These are phyloP conservation scores for Ilyonectria robusta DNA, from an alignment of 2,329 filamentous ascomycete genomes.

Conservation along the genomic window DNA sequence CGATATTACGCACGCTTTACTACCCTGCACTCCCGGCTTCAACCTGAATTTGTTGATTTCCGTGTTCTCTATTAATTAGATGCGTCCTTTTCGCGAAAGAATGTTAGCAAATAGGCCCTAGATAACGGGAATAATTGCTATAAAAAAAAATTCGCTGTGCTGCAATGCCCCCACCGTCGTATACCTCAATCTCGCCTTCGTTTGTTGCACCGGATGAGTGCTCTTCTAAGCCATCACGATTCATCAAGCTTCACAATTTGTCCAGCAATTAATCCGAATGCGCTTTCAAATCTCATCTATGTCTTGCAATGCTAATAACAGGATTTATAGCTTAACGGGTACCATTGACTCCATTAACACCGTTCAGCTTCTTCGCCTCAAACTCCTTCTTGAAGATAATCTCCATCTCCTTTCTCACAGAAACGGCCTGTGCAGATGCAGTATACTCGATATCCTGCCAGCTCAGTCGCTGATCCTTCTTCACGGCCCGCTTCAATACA, in stretches of 20 bases:
- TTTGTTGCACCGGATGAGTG: no score
- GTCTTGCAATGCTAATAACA: background rate
- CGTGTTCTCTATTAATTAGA: background rate
- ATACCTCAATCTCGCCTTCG: no score
- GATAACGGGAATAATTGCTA: no score
- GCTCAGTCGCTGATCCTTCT: conserved; percentile 58
- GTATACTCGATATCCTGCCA: conserved; percentile 62
- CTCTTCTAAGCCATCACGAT: background rate
- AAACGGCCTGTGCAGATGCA: conserved; percentile 55
- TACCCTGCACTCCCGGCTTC: background rate
- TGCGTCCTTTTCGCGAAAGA: background rate
- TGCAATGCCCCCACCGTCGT: no score
- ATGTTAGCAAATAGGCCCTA: no score
- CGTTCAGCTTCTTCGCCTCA: conserved; percentile 29
- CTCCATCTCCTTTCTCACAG: conserved; percentile 61
- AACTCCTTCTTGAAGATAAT: conserved; percentile 51
- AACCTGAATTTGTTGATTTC: background rate
- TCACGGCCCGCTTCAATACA: conserved; percentile 56
- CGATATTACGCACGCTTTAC: background rate
- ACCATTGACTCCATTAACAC: conserved; percentile 29
- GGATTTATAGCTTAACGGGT: background rate
- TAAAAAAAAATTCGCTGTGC: no score
- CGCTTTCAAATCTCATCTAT: background rate
- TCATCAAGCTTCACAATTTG: background rate
- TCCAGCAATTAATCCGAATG: background rate